Percentiles rank a stretch among this genome's conserved stretches.
Evolutionary conservation across 371 early-diverging fungal genomes (phyloP).

Genomic region (Haplosporangium sp.): DNA sequence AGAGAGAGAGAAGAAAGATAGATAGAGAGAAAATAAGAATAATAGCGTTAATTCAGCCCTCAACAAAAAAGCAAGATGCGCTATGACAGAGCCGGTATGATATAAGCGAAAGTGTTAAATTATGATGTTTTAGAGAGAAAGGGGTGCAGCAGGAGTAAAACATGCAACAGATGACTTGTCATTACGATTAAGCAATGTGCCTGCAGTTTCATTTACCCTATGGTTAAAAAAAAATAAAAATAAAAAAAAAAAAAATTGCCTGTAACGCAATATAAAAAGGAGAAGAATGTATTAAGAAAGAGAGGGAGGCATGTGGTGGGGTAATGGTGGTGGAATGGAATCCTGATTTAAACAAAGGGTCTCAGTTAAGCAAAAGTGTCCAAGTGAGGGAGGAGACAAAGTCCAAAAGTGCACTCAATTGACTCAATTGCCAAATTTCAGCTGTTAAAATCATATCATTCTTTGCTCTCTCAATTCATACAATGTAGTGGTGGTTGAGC

Average conservation of each 20-base stretch:
- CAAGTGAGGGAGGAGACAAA: neutral
- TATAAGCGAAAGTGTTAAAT: neutral
- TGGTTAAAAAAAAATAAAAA: too few species aligned
- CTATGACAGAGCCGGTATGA: neutral
- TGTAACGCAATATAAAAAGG: neutral
- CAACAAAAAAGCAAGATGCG: neutral
- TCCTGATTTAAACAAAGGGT: neutral
- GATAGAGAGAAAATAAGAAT: neutral
- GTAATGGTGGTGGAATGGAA: neutral
- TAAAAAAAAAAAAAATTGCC: neutral
- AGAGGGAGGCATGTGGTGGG: neutral
- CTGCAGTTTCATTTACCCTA: neutral
- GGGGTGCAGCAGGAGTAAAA: conserved; percentile 2
- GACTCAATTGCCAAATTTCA: neutral
- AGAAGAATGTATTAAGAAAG: neutral
- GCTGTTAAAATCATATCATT: neutral
- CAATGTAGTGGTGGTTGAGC: too few species aligned
- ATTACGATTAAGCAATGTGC: neutral
- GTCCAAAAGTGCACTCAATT: neutral
- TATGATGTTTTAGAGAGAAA: neutral
- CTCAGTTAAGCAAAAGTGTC: neutral
- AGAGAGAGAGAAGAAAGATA: neutral
- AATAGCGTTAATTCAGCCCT: neutral
- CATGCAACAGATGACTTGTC: conserved; percentile 3
- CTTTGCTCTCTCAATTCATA: too few species aligned